These are phyloP conservation scores for Crithidia mellificae DNA, from an alignment of 208 protist genomes.

Conservation along the genomic window DNA sequence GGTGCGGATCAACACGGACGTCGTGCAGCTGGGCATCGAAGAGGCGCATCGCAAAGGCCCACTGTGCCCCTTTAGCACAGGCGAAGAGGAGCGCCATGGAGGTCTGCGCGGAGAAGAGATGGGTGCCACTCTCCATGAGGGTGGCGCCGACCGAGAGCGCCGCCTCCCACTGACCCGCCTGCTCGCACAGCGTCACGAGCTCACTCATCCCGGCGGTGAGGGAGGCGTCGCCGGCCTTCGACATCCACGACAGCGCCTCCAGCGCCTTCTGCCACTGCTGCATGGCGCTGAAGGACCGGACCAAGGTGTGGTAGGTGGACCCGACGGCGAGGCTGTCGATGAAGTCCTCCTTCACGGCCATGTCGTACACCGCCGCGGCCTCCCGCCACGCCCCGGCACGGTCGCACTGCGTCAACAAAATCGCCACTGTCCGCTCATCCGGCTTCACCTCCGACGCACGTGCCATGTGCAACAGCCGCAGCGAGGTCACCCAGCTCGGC, in stretches of 20 bases:
- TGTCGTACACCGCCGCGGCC: constrained; percentile 75
- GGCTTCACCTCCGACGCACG: constrained; percentile 60
- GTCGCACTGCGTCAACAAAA: constrained; percentile 72
- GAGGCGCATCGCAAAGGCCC: constrained; percentile 50
- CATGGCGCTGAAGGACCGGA: constrained; percentile 67
- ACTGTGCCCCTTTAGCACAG: constrained; percentile 64
- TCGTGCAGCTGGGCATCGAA: constrained; percentile 56
- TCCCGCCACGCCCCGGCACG: constrained; percentile 64
- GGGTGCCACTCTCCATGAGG: constrained; percentile 48
- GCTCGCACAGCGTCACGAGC: constrained; percentile 78
- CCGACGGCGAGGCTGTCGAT: constrained; percentile 53
- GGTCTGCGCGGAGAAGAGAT: constrained; percentile 55
- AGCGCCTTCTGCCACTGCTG: constrained; percentile 86
- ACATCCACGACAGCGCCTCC: constrained; percentile 85
- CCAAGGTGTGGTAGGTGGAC: constrained; percentile 70
- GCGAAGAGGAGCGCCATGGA: constrained; percentile 68
- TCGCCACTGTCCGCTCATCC: constrained; percentile 55
- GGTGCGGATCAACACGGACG: constrained; percentile 57
- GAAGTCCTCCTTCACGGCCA: constrained; percentile 67
- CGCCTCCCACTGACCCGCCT: constrained; percentile 82
- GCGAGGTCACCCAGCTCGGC: constrained; percentile 60
- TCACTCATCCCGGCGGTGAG: constrained; percentile 64
- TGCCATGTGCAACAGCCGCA: constrained; percentile 63
- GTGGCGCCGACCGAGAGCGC: constrained; percentile 56
- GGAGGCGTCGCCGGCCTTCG: constrained; percentile 74